phyloP scores from a whole-genome alignment of 805 yeast species.

The Ogataea pignaliae region DNA sequence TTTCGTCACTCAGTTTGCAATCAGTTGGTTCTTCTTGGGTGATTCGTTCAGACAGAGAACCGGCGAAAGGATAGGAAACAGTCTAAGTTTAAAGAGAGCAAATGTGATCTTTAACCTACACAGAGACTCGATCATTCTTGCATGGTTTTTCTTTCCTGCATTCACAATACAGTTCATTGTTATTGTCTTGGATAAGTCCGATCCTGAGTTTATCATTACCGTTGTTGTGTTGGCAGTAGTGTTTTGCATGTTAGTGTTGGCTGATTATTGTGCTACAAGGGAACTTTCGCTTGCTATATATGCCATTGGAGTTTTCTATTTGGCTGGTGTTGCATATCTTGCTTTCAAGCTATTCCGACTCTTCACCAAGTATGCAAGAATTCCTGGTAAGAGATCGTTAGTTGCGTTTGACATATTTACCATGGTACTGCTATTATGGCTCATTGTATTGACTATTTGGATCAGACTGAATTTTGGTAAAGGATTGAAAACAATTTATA shows the following conservation, averaged over 20 bases:
- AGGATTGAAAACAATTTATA: slow-evolving; percentile 13
- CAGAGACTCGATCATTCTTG: slow-evolving; percentile 27
- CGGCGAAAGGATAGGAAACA: slow-evolving; percentile 34
- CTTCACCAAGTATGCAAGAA: slow-evolving; percentile 36
- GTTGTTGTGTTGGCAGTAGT: slow-evolving; percentile 22
- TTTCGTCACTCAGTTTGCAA: slow-evolving; percentile 28
- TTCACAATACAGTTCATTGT: slow-evolving; percentile 40
- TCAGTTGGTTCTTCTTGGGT: slow-evolving; percentile 14
- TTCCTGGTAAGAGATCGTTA: slow-evolving; percentile 38
- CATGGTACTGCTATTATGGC: slow-evolving; percentile 26
- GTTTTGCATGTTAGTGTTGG: slow-evolving; percentile 29
- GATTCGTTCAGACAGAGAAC: slow-evolving; percentile 10
- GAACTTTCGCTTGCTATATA: slow-evolving; percentile 26
- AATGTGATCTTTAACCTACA: slow-evolving; percentile 36
- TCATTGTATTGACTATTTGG: slow-evolving; percentile 17
- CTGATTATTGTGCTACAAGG: slow-evolving; percentile 35
- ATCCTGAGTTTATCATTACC: slow-evolving; percentile 35
- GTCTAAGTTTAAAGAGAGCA: slow-evolving; percentile 28
- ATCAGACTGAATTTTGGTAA: slow-evolving; percentile 9
- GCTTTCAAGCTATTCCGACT: slow-evolving; percentile 25
- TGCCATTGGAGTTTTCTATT: slow-evolving; percentile 22
- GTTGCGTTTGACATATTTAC: slow-evolving; percentile 39
- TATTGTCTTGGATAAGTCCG: slow-evolving; percentile 32
- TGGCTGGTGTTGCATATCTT: slow-evolving; percentile 29
- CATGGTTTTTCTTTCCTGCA: slow-evolving; percentile 38